A percentile compares a stretch with the other conserved stretches of the same genome.
These are phyloP conservation scores for Ustilago trichophora DNA, from an alignment of 1,284 basidiomycete genomes.

Conservation along the genomic window DNA sequence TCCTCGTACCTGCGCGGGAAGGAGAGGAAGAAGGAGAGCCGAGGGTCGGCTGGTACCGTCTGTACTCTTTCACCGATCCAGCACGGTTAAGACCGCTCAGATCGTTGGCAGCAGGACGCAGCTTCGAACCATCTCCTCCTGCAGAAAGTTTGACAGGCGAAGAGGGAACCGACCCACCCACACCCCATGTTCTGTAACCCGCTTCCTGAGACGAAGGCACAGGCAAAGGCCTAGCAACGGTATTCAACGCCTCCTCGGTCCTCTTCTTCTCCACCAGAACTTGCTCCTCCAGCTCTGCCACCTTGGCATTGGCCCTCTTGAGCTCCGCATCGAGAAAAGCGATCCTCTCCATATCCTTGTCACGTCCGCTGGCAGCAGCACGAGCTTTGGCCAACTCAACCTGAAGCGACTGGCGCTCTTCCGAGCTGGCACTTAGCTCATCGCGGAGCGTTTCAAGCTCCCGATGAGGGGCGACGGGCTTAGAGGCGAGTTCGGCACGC, in stretches of 20 bases:
- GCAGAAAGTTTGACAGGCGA: constrained; percentile 40
- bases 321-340: constrained; percentile 15
- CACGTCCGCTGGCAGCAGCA: constrained; percentile 12
- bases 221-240: constrained; percentile 25
- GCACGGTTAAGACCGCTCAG: constrained; percentile 31
- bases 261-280: constrained; percentile 14
- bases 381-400: constrained; percentile 25
- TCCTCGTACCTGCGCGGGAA: constrained; percentile 10
- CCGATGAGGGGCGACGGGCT: background rate
- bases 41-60: background rate
- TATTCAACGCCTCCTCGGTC: constrained; percentile 9
- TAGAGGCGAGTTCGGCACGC: constrained; percentile 12
- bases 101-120: no score
- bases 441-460: constrained; percentile 25
- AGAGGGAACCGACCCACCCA: constrained; percentile 13
- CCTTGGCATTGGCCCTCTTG: constrained; percentile 6
- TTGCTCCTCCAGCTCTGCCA: constrained; percentile 31
- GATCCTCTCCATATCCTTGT: constrained; percentile 6
- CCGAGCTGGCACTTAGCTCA: constrained; percentile 19
- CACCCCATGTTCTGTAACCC: no score
- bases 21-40: constrained; percentile 20
- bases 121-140: no score
- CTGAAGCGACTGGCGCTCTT: constrained; percentile 20
- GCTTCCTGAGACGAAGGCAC: constrained; percentile 3
- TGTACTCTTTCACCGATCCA: constrained; percentile 53